Evolutionary conservation across 352 stramenopile species (phyloP).

Genomic region (Globisporangium apiculatum): DNA sequence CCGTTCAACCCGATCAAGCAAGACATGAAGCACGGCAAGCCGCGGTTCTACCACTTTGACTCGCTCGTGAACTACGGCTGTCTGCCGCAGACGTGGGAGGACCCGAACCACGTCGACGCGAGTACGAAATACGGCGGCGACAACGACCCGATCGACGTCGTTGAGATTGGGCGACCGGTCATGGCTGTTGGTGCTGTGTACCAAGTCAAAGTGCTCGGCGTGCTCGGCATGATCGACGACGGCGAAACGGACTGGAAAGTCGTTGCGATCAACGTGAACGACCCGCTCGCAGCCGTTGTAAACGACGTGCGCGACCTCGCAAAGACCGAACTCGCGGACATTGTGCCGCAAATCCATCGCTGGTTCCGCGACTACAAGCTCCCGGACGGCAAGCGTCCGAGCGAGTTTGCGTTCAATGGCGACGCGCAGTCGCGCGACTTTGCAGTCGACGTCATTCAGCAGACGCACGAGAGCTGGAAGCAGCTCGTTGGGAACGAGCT

Average conservation of each 20-base stretch:
- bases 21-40: constrained; percentile 97
- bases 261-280: constrained; percentile 93
- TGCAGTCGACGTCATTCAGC: constrained; percentile 87
- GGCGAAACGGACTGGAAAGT: constrained; percentile 99
- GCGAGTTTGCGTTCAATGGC: constrained; percentile 97
- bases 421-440: constrained; percentile 82
- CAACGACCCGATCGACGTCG: constrained; percentile 99
- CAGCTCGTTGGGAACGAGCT: constrained; percentile 58
- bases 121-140: constrained; percentile 91
- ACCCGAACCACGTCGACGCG: constrained; percentile 93
- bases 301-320: constrained; percentile 90
- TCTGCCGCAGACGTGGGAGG: constrained; percentile 99
- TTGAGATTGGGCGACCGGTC: constrained; percentile 93
- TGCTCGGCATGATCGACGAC: constrained; percentile 99
- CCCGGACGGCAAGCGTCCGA: constrained; percentile 98
- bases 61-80: constrained; percentile 97
- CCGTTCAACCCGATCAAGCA: constrained; percentile 94
- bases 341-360: constrained; percentile 69
- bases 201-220: constrained; percentile 95
- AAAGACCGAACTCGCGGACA: constrained; percentile 65
- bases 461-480: constrained; percentile 87
- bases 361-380: constrained; percentile 99
- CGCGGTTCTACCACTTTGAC: constrained; percentile 85
- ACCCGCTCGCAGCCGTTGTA: constrained; percentile 92
- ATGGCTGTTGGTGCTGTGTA: constrained; percentile 91